phyloP scores from a whole-genome alignment of 805 yeast species.

The Metschnikowia gelsemii region DNA sequence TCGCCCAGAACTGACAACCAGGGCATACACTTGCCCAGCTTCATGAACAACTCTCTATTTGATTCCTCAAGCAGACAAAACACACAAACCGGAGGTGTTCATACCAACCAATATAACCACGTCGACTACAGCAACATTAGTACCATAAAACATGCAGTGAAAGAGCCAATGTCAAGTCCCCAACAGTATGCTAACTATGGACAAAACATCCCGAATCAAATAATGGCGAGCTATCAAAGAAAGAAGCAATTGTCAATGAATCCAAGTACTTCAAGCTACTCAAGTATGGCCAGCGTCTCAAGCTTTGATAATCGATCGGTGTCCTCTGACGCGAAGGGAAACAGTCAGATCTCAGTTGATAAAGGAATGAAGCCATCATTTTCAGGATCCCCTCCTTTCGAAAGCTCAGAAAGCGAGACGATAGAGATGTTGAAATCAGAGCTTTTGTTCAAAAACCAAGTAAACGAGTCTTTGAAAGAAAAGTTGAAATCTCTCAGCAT shows the following conservation, averaged over 20 bases:
- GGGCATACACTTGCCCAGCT: constrained; percentile 21
- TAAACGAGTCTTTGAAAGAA: constrained; percentile 36
- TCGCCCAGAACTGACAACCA: constrained; percentile 15
- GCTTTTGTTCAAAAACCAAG: constrained; percentile 53
- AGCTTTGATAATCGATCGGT: constrained; percentile 12
- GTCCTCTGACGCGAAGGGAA: constrained; percentile 14
- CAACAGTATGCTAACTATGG: constrained; percentile 11
- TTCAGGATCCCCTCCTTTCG: constrained; percentile 4
- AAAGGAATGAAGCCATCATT: constrained; percentile 3
- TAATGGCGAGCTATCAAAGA: constrained; percentile 9
- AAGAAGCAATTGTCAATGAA: constrained; percentile 23
- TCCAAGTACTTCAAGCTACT: constrained; percentile 34
- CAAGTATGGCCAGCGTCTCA: constrained; percentile 14
- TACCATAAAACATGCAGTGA: constrained; percentile 7
- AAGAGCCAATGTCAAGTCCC: constrained; percentile 9
- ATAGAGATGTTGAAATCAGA: constrained; percentile 47
- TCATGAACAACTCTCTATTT: constrained; percentile 15
- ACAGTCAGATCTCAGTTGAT: constrained; percentile 3
- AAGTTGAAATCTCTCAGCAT: constrained; percentile 26
- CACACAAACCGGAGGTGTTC: background rate
- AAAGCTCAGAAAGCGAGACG: constrained; percentile 9
- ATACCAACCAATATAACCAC: constrained; percentile 7
- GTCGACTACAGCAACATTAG: constrained; percentile 13
- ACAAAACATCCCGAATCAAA: constrained; percentile 7
- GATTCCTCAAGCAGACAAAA: constrained; percentile 9